Conservation (phyloP, 2,329 filamentous ascomycete species). For the Simplicillium aogashimaense region DNA sequence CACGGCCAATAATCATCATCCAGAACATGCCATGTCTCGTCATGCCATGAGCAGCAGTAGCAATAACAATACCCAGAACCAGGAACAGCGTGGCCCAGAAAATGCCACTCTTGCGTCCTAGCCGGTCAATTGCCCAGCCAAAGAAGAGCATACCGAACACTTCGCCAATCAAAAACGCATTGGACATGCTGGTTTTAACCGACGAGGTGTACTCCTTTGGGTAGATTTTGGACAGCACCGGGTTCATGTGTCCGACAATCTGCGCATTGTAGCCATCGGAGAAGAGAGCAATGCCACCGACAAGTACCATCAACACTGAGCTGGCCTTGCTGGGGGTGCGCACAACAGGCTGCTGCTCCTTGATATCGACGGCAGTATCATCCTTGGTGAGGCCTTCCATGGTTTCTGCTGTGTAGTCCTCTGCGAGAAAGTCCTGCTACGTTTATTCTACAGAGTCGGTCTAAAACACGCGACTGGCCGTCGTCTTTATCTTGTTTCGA, state of each 20-base stretch:
- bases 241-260: slow-evolving; percentile 22
- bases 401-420: no score
- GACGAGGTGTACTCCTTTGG: slow-evolving; percentile 18
- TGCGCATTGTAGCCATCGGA: slow-evolving; percentile 24
- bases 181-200: slow-evolving; percentile 27
- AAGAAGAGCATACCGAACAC: slow-evolving; percentile 29
- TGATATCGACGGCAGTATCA: not conserved
- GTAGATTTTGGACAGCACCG: slow-evolving; percentile 19
- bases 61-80: slow-evolving; percentile 32
- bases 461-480: no score
- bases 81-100: slow-evolving; percentile 33
- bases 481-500: no score
- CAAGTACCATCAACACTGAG: slow-evolving; percentile 12
- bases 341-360: not conserved
- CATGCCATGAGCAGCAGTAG: slow-evolving; percentile 29
- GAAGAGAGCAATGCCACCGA: slow-evolving; percentile 19
- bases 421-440: no score
- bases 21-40: slow-evolving; percentile 36
- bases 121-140: slow-evolving; percentile 31
- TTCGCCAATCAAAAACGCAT: slow-evolving; percentile 28
- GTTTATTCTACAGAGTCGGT: no score
- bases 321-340: not conserved
- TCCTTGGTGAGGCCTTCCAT: not conserved
- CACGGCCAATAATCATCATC: slow-evolving; percentile 38
- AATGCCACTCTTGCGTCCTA: slow-evolving; percentile 34